Evolutionary conservation across 1,139 yeast genomes (phyloP), one percentile per base, ranked within the genome.

Genomic region (Taphrina populina): DNA sequence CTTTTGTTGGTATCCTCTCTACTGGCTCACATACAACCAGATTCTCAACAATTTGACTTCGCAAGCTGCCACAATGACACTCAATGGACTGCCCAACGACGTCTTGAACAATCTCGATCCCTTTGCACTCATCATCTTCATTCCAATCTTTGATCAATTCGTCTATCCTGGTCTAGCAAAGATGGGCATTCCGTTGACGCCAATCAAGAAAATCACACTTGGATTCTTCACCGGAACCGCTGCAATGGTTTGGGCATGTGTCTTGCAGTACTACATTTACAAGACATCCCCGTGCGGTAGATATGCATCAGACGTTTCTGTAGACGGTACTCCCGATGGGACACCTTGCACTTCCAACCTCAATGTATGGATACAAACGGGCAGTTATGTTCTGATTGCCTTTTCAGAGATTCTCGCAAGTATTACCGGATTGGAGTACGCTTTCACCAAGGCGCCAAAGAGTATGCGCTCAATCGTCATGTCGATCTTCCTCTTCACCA

Each of bases 231-330:
- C 85, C 58, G 88, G 83, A 55, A 70, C 88, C 6, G 65, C 76
- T 40, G 78, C 95, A 34, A 84, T 86, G 83, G 78, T 82, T 33
- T 81, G 84, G 67, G 94, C 95, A 57, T 90, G 95, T 13, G 82
- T 85, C 41, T 76, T 86, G 62, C 96, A 88, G 72, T 80, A 81
- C 66, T 51, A 32, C 41, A 82, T 88, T 61, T 88, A 88, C 73
- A 68, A 71, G 51, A 74, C 85, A 5, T 87, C 88, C 20, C 90
- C 92, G 59, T 87, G 95, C 76, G 87, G 82, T 63, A 78, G 81
- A 60, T 62, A 65, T 57, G 92, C 94, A 40, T 67, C 65, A 21
- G 64, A 60, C 30, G 10, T 65, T 17, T 65, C 60, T 63, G 30
- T 63, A 74, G 73, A 64, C 62, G n/a, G n/a, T n/a, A 58, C 62